Conservation (phyloP, 257 asterid genomes). For the Phtheirospermum japonicum region DNA sequence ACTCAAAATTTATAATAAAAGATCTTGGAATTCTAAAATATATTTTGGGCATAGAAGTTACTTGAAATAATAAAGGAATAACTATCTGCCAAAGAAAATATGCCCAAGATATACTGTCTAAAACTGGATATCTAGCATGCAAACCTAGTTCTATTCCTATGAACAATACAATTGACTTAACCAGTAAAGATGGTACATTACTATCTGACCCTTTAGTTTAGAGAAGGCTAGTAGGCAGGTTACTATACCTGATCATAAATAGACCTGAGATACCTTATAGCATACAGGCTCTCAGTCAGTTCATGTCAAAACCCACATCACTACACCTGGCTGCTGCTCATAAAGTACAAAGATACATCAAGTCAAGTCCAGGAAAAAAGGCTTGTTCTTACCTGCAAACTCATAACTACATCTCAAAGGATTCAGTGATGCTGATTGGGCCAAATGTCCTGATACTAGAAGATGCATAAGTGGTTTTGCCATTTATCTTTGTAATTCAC, state of each 20-base stretch:
- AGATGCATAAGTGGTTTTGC: too few species aligned
- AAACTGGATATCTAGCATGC: not conserved
- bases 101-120: too few species aligned
- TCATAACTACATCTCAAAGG: not conserved
- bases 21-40: too few species aligned
- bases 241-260: not conserved
- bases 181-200: not conserved
- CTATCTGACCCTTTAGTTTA: not conserved
- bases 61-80: too few species aligned
- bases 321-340: not conserved
- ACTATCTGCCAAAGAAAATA: too few species aligned
- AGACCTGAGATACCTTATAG: not conserved
- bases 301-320: not conserved
- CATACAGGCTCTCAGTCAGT: not conserved
- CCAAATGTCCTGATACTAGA: too few species aligned
- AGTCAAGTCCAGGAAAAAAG: not conserved
- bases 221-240: not conserved
- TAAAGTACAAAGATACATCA: too few species aligned
- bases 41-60: too few species aligned
- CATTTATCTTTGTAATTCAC: not conserved
- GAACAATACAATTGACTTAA: not conserved
- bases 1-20: too few species aligned
- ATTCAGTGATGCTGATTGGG: not conserved
- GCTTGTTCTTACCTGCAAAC: too few species aligned
- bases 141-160: not conserved